These are phyloP conservation scores for Hysterangium stoloniferum DNA, from an alignment of 768 basidiomycete genomes.

Conservation along the genomic window DNA sequence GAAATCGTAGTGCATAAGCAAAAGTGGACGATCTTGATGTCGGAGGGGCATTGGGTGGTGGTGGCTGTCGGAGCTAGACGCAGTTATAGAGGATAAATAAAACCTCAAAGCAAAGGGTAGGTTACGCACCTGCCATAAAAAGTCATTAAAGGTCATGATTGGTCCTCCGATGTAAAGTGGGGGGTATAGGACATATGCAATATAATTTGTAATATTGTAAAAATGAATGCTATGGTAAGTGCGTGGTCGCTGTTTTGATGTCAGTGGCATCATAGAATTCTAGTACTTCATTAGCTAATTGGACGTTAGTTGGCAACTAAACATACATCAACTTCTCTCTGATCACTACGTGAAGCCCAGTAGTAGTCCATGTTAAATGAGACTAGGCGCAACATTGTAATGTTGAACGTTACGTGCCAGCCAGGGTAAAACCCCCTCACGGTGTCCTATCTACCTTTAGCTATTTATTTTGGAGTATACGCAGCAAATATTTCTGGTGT, in stretches of 20 bases:
- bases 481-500: not conserved
- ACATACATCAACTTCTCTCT: conserved; percentile 36
- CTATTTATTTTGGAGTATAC: not conserved
- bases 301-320: not conserved
- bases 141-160: conserved; percentile 94
- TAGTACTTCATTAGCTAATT: conserved; percentile 3
- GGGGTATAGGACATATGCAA: conserved; percentile 84
- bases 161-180: conserved; percentile 96
- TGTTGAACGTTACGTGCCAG: conserved; percentile 94
- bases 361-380: conserved; percentile 92
- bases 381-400: conserved; percentile 88
- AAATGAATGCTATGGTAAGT: conserved; percentile 45
- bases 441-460: conserved; percentile 39
- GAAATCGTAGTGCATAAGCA: conserved; percentile 62
- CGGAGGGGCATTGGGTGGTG: conserved; percentile 26
- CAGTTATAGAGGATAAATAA: not conserved
- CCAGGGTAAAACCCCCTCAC: conserved; percentile 75
- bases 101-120: not conserved
- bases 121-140: conserved; percentile 75
- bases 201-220: conserved; percentile 66
- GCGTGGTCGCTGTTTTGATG: conserved; percentile 54
- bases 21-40: conserved; percentile 31
- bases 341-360: conserved; percentile 54
- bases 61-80: conserved; percentile 55
- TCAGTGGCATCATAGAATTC: conserved; percentile 21